phyloP scores from a whole-genome alignment of 257 asterid species.

The Nemophila menziesii region DNA sequence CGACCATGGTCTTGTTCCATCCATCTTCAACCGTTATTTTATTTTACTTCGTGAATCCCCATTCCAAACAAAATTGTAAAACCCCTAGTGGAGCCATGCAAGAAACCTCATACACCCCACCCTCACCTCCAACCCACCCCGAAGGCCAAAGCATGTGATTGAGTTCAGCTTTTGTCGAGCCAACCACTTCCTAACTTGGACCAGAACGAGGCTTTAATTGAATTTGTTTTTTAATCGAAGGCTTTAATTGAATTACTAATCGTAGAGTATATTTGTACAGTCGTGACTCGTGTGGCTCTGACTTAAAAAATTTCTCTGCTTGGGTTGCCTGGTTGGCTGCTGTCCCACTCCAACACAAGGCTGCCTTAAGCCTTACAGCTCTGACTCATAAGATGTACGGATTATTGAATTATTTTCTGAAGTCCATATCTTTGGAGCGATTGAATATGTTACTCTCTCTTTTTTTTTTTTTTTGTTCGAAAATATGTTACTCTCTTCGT shows the following conservation, averaged over 20 bases:
- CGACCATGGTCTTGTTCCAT: no score
- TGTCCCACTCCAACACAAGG: background rate
- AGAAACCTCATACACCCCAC: background rate
- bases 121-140: background rate
- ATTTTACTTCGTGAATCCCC: no score
- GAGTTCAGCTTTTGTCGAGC: constrained; percentile 30
- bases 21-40: no score
- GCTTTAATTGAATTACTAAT: no score
- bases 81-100: constrained; percentile 3
- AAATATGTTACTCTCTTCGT: no score
- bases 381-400: background rate
- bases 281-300: background rate
- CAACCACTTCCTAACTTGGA: constrained; percentile 24
- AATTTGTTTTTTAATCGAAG: constrained; percentile 8
- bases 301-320: background rate
- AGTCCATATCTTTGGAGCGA: background rate
- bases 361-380: background rate
- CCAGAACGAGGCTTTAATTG: constrained; percentile 15
- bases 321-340: constrained; percentile 4
- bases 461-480: no score
- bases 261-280: background rate
- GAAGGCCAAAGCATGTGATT: constrained; percentile 15
- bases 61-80: no score
- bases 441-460: background rate
- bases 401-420: no score